phyloP scores from a whole-genome alignment of 305 asterid species.

The Solanum hybrid region DNA sequence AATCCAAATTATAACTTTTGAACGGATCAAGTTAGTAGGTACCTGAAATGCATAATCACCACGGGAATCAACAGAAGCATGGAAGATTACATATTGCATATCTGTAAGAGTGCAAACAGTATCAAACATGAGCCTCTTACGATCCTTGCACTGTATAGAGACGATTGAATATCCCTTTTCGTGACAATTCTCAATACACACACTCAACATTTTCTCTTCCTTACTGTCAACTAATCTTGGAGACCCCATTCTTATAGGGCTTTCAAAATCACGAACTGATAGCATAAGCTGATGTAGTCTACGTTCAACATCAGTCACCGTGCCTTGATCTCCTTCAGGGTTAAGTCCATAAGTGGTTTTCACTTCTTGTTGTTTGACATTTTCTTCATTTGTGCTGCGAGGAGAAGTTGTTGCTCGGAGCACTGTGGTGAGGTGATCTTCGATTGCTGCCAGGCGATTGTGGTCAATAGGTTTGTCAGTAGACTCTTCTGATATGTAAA shows the following conservation, averaged over 20 bases:
- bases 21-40: not conserved
- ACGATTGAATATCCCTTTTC: constrained; percentile 71
- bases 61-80: constrained; percentile 62
- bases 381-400: constrained; percentile 17
- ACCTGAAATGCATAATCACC: constrained; percentile 65
- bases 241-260: constrained; percentile 14
- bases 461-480: constrained; percentile 35
- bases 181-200: constrained; percentile 46
- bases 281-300: constrained; percentile 75
- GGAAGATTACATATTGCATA: constrained; percentile 65
- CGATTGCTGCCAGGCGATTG: constrained; percentile 42
- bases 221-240: constrained; percentile 8
- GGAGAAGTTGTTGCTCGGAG: constrained; percentile 45
- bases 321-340: constrained; percentile 28
- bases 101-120: constrained; percentile 77
- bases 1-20: not conserved
- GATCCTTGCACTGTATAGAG: constrained; percentile 52
- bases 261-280: constrained; percentile 45
- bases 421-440: constrained; percentile 51
- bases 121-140: constrained; percentile 77
- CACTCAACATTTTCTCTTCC: constrained; percentile 25
- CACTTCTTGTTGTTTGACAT: constrained; percentile 28
- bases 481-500: constrained; percentile 44
- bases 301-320: constrained; percentile 47
- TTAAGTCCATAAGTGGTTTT: constrained; percentile 42